Evolutionary conservation across 352 stramenopile genomes (phyloP).

Genomic region (Phytophthora ramorum): DNA sequence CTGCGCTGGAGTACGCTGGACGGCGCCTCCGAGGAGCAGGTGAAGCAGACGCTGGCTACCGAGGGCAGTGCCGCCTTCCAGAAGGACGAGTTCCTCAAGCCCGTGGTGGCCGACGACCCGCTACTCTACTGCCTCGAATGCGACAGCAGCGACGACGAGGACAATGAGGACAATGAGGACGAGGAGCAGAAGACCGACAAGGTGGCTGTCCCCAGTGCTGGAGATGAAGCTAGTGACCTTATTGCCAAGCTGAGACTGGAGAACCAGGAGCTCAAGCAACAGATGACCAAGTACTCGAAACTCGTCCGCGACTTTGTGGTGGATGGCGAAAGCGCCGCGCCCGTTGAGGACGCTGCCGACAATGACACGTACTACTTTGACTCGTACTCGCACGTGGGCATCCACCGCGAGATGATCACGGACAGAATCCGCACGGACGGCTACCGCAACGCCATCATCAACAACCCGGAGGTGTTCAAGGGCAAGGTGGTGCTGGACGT

Average conservation of each 20-base stretch:
- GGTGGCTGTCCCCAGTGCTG: neutral
- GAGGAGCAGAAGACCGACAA: slow-evolving; percentile 50
- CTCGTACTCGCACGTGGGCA: slow-evolving; percentile 98
- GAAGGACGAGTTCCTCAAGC: slow-evolving; percentile 79
- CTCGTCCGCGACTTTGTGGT: slow-evolving; percentile 75
- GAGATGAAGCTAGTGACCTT: slow-evolving; percentile 27
- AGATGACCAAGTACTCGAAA: slow-evolving; percentile 78
- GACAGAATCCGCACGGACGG: slow-evolving; percentile 94
- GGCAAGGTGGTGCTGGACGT: slow-evolving; percentile 98
- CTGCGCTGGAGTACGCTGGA: slow-evolving; percentile 58
- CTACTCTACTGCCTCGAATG: slow-evolving; percentile 86
- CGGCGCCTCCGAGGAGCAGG: slow-evolving; percentile 38
- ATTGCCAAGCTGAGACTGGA: slow-evolving; percentile 62
- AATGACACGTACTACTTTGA: slow-evolving; percentile 98
- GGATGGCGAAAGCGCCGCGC: slow-evolving; percentile 52
- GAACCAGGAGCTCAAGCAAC: slow-evolving; percentile 78
- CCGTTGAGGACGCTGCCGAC: slow-evolving; percentile 51
- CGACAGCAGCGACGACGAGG: slow-evolving; percentile 58
- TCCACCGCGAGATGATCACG: slow-evolving; percentile 97
- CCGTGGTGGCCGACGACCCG: slow-evolving; percentile 77
- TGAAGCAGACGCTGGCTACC: slow-evolving; percentile 53
- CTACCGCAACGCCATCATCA: slow-evolving; percentile 98
- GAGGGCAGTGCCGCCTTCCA: slow-evolving; percentile 62
- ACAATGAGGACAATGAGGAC: slow-evolving; percentile 44
- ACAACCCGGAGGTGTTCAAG: slow-evolving; percentile 97